Evolutionary conservation across 805 yeast species (phyloP), one percentile per base, ranked within the genome.

Genomic region (Hermanozyma aechmeae): DNA sequence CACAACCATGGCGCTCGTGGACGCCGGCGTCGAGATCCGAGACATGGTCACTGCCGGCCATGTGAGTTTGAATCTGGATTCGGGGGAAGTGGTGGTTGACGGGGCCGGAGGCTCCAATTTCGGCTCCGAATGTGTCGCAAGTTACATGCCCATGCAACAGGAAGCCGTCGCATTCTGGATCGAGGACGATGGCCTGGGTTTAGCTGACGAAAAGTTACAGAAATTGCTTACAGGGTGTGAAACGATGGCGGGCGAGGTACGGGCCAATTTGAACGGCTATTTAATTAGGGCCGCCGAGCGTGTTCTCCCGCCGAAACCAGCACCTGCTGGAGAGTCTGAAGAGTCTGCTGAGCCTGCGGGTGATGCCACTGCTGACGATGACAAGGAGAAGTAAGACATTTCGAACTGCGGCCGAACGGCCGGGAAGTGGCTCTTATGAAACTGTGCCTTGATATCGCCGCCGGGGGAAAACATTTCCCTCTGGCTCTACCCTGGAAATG

Each of bases 1-100:
- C 22, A 67, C 82, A 0, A 72, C 81, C 3, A 49, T 85, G 28
- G 94, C 96, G 0, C 52, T 92, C 32, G 76, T 82, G 0, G 92
- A 92, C 52, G 79, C 96, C 0, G 86, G 86, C 6, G 75, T 89
- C 16, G 93, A 87, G 43, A 50, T 85, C 16, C 63, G 71, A 31
- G 94, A 87, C 45, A 58, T 86, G 36, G 87, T 86, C 1, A 71
- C 85, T 6, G 66, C 79, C 37, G 81, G 84, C 2, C 66, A 64
- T 37, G 56, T 61, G n/a, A 35, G 35, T 18, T 33, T 46, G 14
- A 26, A 28, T n/a, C n/a, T n/a, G n/a, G n/a, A n/a, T n/a, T n/a
- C n/a, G n/a, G n/a, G n/a, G n/a, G n/a, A n/a, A n/a, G n/a, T n/a
- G n/a, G n/a, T n/a, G n/a, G n/a, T n/a, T n/a, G n/a, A n/a, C n/a